Percentiles rank a stretch among this genome's conserved stretches.
Evolutionary conservation across 306 rosid species (phyloP).

Genomic region (Albizia julibrissin): DNA sequence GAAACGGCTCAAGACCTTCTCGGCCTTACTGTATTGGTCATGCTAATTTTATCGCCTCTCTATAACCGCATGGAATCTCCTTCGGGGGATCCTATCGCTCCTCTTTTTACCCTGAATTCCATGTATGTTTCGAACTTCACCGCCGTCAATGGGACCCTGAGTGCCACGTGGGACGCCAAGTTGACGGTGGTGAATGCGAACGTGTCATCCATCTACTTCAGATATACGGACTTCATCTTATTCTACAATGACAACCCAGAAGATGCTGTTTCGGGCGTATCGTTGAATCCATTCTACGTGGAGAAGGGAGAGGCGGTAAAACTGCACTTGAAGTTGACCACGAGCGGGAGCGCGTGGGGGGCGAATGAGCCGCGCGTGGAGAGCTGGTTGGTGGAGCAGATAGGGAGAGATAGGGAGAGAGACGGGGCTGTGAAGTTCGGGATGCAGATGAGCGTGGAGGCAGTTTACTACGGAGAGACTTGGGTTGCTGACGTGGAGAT

Average conservation of each 20-base stretch:
- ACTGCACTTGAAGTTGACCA: slow-evolving; percentile 41
- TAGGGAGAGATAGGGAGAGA: slow-evolving; percentile 41
- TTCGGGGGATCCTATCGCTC: slow-evolving; percentile 33
- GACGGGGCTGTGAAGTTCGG: slow-evolving; percentile 49
- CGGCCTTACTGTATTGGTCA: slow-evolving; percentile 28
- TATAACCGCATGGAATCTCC: slow-evolving; percentile 30
- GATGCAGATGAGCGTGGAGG: slow-evolving; percentile 46
- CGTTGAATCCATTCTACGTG: slow-evolving; percentile 45
- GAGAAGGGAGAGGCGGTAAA: slow-evolving; percentile 40
- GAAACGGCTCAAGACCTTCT: slow-evolving; percentile 36
- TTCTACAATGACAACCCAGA: slow-evolving; percentile 45
- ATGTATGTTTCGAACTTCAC: slow-evolving; percentile 46
- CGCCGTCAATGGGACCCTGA: neutral
- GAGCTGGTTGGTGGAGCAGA: slow-evolving; percentile 42
- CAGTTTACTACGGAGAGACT: slow-evolving; percentile 35
- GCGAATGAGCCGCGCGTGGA: slow-evolving; percentile 29
- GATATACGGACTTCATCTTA: slow-evolving; percentile 30
- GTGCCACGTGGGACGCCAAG: slow-evolving; percentile 45
- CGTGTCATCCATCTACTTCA: slow-evolving; percentile 44
- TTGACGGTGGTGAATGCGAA: slow-evolving; percentile 35
- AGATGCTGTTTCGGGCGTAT: slow-evolving; percentile 39
- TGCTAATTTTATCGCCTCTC: slow-evolving; percentile 30
- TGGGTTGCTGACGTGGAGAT: slow-evolving; percentile 43
- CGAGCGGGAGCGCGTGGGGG: slow-evolving; percentile 3
- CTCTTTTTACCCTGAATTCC: slow-evolving; percentile 37